Evolutionary conservation across 176 grass and related monocot species (phyloP), one percentile per base, ranked within the genome.

Genomic region (Aegilops longissima): DNA sequence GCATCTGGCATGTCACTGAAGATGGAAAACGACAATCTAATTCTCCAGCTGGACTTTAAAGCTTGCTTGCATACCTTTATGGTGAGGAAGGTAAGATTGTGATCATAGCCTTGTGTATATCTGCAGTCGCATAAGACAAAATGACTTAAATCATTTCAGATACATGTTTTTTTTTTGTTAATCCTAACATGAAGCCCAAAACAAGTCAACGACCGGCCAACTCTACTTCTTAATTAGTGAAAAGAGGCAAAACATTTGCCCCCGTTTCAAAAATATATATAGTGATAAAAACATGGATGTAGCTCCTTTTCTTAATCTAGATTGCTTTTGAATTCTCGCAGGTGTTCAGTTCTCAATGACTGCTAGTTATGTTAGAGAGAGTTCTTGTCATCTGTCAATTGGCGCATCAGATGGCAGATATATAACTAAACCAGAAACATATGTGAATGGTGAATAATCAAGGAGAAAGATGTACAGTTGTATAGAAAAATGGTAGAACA

Each of bases 61-160:
- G 23, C 35, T 58, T 84, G 58, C n/a, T 66, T 54, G 14, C 61
- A 0, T 81, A 95, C 96, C 96, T 98, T 98, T 79, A 98, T 87
- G 24, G 93, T 96, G 68, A 95, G 88, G 81, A 95, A 98, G 33
- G 90, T 96, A 42, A 98, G 88, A 88, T 94, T 94, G 82, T 92
- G 70, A 33, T 86, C 90, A 70, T 98, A 94, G 24, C 90, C 96
- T 88, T 95, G 86, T 58, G 84, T 86, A 78, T 92, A 95, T 44
- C 93, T 94, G 88, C 86, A 92, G 54, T 64, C 35, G 47, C 58
- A 85, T 31, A 85, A 70, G 2, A 39, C 38, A 39, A 38, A 9
- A 2, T 66, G 7, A 2, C 27, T 44, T 27, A 65, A 87, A 75
- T 38, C 63, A 66, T 9, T 66, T 23, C 5, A 23, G 30, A 61